These are phyloP conservation scores for Actinomortierella ambigua DNA, from an alignment of 371 early-diverging fungal species.

Conservation along the genomic window DNA sequence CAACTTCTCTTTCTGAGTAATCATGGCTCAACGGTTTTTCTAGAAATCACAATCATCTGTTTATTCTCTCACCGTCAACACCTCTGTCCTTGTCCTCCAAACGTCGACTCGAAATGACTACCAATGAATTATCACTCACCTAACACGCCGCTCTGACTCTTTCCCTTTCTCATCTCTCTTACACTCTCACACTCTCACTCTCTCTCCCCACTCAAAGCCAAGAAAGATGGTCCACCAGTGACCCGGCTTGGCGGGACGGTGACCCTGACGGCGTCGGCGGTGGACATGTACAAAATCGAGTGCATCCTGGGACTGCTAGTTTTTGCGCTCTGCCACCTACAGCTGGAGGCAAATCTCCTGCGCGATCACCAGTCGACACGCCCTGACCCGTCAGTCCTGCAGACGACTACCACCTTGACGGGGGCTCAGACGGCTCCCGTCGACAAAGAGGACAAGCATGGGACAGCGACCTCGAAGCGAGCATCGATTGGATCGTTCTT, in stretches of 20 bases:
- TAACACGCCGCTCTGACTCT: too few species aligned
- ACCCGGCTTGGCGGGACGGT: conserved; percentile 39
- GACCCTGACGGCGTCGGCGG: conserved; percentile 19
- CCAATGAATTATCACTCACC: too few species aligned
- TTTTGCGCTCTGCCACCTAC: conserved; percentile 56
- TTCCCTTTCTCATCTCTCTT: too few species aligned
- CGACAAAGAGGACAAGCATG: conserved; percentile 11
- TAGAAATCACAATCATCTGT: too few species aligned
- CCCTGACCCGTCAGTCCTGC: conserved; percentile 8
- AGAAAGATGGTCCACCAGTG: conserved; percentile 10
- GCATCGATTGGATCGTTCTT: conserved; percentile 34
- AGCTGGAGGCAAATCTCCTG: conserved; percentile 54
- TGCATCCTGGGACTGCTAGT: conserved; percentile 48
- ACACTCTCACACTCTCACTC: conserved; percentile 7
- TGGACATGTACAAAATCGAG: conserved; percentile 30
- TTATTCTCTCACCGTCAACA: too few species aligned
- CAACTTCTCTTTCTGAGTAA: too few species aligned
- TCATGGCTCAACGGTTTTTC: too few species aligned
- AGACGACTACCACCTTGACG: not conserved
- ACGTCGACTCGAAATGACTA: too few species aligned
- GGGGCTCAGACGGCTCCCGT: conserved; percentile 15
- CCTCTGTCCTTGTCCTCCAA: too few species aligned
- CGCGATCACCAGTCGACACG: conserved; percentile 51
- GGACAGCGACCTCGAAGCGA: conserved; percentile 15
- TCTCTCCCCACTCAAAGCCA: not conserved